phyloP scores from a whole-genome alignment of 1,139 yeast genomes.

The Pichia sp. region DNA sequence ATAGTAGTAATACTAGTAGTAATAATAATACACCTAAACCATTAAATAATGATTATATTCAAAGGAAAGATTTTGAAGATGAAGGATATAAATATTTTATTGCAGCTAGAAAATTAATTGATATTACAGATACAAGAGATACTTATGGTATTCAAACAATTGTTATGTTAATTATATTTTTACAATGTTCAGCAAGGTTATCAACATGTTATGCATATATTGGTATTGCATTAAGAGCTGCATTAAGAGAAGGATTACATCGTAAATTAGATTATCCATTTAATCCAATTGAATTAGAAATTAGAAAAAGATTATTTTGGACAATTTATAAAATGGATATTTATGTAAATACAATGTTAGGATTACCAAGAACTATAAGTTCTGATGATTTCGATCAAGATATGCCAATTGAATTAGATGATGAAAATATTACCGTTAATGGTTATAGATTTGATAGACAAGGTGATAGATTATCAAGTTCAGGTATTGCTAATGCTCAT shows the following conservation, averaged over 20 bases:
- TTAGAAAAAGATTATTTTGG: constrained; percentile 79
- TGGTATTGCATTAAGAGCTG: constrained; percentile 87
- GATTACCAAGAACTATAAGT: constrained; percentile 69
- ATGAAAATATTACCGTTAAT: constrained; percentile 72
- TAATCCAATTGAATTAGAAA: constrained; percentile 80
- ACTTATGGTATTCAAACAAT: constrained; percentile 70
- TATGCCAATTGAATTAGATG: constrained; percentile 78
- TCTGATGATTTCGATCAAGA: constrained; percentile 89
- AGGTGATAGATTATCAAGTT: constrained; percentile 52
- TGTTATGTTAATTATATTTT: constrained; percentile 63
- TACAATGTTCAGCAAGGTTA: constrained; percentile 85
- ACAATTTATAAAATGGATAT: constrained; percentile 90
- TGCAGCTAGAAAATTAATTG: constrained; percentile 74
- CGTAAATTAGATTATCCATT: constrained; percentile 61
- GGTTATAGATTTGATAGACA: constrained; percentile 40
- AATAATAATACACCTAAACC: neutral
- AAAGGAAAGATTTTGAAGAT: constrained; percentile 47
- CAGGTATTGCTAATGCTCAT: constrained; percentile 82
- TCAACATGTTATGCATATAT: constrained; percentile 89
- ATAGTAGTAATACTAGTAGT: constrained; percentile 6
- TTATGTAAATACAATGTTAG: constrained; percentile 82
- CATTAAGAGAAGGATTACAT: constrained; percentile 82
- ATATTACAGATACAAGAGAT: constrained; percentile 57
- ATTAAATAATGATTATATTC: constrained; percentile 26
- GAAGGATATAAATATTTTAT: constrained; percentile 80